Percentiles rank a stretch among this genome's conserved stretches.
phyloP scores from a whole-genome alignment of 2,329 filamentous ascomycete species.

The Penicillium janthinellum region DNA sequence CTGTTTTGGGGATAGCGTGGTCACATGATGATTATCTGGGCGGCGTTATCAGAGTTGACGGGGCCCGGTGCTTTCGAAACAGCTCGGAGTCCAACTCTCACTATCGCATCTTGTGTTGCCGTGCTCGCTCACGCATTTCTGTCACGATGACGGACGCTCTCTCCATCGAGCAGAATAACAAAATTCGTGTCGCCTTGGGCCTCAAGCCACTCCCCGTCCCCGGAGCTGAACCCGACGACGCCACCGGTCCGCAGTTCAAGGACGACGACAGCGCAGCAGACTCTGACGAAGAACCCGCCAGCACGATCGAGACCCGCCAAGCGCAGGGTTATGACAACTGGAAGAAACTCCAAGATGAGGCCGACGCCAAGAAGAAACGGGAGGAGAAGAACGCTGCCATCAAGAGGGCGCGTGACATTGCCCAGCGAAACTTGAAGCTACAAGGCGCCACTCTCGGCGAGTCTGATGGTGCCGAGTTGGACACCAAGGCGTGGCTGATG shows the following conservation, averaged over 20 bases:
- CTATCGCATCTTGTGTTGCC: not conserved
- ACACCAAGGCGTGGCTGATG: conserved; percentile 84
- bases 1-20: conserved; percentile 4
- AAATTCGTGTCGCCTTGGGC: conserved; percentile 83
- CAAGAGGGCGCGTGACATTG: conserved; percentile 83
- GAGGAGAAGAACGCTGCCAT: conserved; percentile 80
- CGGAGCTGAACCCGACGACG: conserved; percentile 54
- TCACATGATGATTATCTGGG: conserved; percentile 23
- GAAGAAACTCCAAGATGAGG: conserved; percentile 67
- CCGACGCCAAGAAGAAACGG: conserved; percentile 71
- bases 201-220: conserved; percentile 87
- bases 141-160: conserved; percentile 57
- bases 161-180: conserved; percentile 90
- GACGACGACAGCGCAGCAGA: conserved; percentile 42
- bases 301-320: conserved; percentile 74
- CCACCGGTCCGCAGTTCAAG: conserved; percentile 60
- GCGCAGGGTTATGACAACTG: conserved; percentile 49
- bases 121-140: conserved; percentile 1
- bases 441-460: conserved; percentile 86
- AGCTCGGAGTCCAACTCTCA: not conserved
- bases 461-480: conserved; percentile 64
- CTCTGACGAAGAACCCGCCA: conserved; percentile 70
- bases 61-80: not conserved
- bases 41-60: conserved; percentile 9
- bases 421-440: conserved; percentile 72